phyloP scores from a whole-genome alignment of 495 filamentous ascomycete species.

The Podospora sp. region DNA sequence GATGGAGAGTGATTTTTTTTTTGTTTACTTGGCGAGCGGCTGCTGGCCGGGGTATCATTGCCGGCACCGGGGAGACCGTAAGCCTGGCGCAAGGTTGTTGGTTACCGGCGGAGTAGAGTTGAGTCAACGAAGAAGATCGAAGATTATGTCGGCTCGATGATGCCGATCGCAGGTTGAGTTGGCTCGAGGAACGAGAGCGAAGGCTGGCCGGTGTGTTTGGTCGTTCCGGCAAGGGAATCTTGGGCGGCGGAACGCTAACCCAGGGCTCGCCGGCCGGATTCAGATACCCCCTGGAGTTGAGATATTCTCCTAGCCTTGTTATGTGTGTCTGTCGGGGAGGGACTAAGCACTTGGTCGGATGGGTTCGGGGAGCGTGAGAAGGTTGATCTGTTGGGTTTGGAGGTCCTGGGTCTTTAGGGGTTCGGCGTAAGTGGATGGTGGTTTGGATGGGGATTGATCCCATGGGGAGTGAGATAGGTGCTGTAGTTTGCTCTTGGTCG shows the following conservation, averaged over 20 bases:
- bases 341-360: neutral
- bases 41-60: neutral
- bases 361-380: neutral
- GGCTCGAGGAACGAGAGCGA: neutral
- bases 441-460: neutral
- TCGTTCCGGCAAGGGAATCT: slow-evolving; percentile 10
- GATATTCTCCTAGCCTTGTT: neutral
- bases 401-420: neutral
- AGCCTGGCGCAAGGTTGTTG: neutral
- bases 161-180: neutral
- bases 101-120: neutral
- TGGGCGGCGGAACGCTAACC: slow-evolving; percentile 23
- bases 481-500: neutral
- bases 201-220: slow-evolving; percentile 3
- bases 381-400: neutral
- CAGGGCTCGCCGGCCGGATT: slow-evolving; percentile 28
- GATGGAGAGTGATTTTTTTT: neutral
- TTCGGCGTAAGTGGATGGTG: neutral
- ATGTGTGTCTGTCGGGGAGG: neutral
- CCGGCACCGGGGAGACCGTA: neutral
- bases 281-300: slow-evolving; percentile 11
- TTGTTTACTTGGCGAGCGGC: neutral
- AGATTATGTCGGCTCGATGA: neutral
- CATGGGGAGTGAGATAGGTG: too few species aligned
- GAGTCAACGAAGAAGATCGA: neutral